Evolutionary conservation across 1,284 basidiomycete genomes (phyloP).

Genomic region (Phylloporus sp.): DNA sequence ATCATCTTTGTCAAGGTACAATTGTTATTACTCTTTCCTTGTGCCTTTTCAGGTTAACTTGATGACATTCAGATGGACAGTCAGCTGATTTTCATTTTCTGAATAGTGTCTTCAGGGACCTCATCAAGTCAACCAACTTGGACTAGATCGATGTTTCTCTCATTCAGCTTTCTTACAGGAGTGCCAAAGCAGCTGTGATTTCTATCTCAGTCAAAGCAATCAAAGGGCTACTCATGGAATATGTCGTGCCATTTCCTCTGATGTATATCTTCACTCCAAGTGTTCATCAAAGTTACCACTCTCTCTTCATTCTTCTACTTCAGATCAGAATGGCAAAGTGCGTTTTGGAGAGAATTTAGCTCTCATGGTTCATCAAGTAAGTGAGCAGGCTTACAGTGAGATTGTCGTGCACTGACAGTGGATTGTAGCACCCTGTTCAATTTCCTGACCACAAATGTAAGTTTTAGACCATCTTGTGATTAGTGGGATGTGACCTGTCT

Average conservation of each 20-base stretch:
- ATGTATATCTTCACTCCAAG: slow-evolving; percentile 76
- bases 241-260: slow-evolving; percentile 80
- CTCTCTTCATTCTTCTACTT: slow-evolving; percentile 77
- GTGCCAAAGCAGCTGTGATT: slow-evolving; percentile 46
- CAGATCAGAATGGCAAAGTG: slow-evolving; percentile 77
- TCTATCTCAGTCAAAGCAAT: slow-evolving; percentile 61
- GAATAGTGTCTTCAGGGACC: slow-evolving; percentile 76
- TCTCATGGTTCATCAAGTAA: slow-evolving; percentile 86
- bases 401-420: slow-evolving; percentile 12
- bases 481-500: neutral
- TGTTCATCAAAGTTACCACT: slow-evolving; percentile 63
- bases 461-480: slow-evolving; percentile 25
- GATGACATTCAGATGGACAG: slow-evolving; percentile 62
- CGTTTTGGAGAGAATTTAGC: slow-evolving; percentile 66
- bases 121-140: slow-evolving; percentile 55
- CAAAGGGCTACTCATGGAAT: slow-evolving; percentile 71
- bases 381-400: slow-evolving; percentile 33
- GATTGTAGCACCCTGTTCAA: slow-evolving; percentile 64
- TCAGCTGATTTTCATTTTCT: slow-evolving; percentile 80
- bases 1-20: slow-evolving; percentile 72
- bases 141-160: slow-evolving; percentile 66
- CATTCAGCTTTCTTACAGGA: slow-evolving; percentile 73
- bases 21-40: neutral
- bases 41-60: neutral
- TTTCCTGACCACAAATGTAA: slow-evolving; percentile 75